Conservation (phyloP, 352 stramenopile species). For the Thraustochytrium striatum region DNA sequence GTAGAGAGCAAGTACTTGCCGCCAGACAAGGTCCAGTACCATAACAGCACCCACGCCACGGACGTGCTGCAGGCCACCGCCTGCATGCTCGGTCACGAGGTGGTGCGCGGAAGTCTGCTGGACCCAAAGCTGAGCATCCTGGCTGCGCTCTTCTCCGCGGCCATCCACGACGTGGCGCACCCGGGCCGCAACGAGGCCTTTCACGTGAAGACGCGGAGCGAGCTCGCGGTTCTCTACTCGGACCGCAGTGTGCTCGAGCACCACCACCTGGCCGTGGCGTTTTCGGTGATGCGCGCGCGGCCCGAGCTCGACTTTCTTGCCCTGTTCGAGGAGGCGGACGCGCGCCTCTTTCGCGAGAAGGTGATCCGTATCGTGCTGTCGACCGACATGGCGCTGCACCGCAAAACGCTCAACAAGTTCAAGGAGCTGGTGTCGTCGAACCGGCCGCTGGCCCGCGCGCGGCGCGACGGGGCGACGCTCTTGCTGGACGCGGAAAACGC, state of each 20-base stretch:
- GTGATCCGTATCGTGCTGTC: constrained; percentile 71
- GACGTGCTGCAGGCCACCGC: constrained; percentile 80
- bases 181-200: constrained; percentile 83
- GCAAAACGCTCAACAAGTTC: constrained; percentile 76
- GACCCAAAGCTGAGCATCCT: constrained; percentile 62
- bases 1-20: constrained; percentile 1
- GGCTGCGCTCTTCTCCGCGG: constrained; percentile 68
- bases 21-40: constrained; percentile 68
- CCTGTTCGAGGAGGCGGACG: constrained; percentile 73
- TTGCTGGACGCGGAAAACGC: not conserved
- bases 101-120: constrained; percentile 68
- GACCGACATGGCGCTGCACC: constrained; percentile 82
- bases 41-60: constrained; percentile 78
- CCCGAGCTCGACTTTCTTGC: constrained; percentile 70
- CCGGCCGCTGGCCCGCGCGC: constrained; percentile 8
- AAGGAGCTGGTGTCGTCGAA: constrained; percentile 74
- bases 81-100: constrained; percentile 71
- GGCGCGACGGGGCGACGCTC: not conserved
- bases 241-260: constrained; percentile 80
- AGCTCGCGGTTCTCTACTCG: constrained; percentile 77
- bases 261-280: constrained; percentile 77
- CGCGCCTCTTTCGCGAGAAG: not conserved
- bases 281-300: constrained; percentile 69
- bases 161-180: constrained; percentile 81
- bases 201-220: constrained; percentile 65